These are phyloP conservation scores for Pleurotus tuber-regium DNA, from an alignment of 768 basidiomycete genomes.

Conservation along the genomic window DNA sequence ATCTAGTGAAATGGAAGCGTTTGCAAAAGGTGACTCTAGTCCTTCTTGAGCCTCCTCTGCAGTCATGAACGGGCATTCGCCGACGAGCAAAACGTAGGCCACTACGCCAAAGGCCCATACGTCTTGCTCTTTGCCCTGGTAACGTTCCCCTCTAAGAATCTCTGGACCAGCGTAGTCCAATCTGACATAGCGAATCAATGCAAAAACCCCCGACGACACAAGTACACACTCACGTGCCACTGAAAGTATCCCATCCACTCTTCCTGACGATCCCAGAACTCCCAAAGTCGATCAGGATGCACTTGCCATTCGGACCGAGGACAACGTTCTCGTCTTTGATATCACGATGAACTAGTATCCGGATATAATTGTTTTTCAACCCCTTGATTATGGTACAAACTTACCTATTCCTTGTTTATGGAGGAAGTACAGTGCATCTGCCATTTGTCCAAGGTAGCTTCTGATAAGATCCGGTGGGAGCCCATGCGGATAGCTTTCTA, in stretches of 20 bases:
- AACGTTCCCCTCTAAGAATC: constrained; percentile 91
- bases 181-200: constrained; percentile 34
- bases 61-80: constrained; percentile 90
- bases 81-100: constrained; percentile 89
- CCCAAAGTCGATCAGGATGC: constrained; percentile 96
- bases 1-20: constrained; percentile 72
- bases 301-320: constrained; percentile 74
- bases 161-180: constrained; percentile 96
- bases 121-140: constrained; percentile 95
- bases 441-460: constrained; percentile 89
- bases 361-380: constrained; percentile 8
- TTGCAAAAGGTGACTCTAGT: constrained; percentile 70
- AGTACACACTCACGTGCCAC: constrained; percentile 72
- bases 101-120: constrained; percentile 99
- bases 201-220: constrained; percentile 4
- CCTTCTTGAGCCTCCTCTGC: constrained; percentile 90
- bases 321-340: constrained; percentile 98
- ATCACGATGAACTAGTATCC: constrained; percentile 80
- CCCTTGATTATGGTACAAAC: constrained; percentile 18
- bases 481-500: constrained; percentile 86
- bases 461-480: constrained; percentile 72
- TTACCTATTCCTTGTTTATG: constrained; percentile 89
- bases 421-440: constrained; percentile 86
- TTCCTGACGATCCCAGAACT: constrained; percentile 86
- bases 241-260: constrained; percentile 88